These are phyloP conservation scores for Lachancea meyersii DNA, from an alignment of 805 yeast genomes.

Conservation along the genomic window DNA sequence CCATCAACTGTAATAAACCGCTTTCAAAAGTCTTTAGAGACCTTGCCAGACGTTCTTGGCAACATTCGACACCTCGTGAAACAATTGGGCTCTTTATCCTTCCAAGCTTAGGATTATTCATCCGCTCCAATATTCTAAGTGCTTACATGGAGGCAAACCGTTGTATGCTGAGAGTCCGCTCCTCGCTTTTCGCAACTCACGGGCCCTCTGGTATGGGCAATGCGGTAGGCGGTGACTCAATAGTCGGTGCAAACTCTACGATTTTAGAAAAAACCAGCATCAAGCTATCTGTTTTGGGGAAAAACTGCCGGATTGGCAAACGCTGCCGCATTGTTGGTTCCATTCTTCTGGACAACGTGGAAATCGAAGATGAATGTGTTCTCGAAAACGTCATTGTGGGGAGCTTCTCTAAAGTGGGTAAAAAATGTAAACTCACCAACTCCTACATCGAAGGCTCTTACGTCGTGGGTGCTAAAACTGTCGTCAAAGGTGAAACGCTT, in stretches of 20 bases:
- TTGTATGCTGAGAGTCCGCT: conserved; percentile 59
- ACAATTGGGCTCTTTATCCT: conserved; percentile 64
- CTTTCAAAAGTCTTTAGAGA: conserved; percentile 71
- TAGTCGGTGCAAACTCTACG: conserved; percentile 60
- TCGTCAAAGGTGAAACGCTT: conserved; percentile 54
- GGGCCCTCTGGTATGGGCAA: conserved; percentile 18
- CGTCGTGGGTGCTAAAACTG: conserved; percentile 50
- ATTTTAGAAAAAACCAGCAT: conserved; percentile 81
- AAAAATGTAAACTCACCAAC: conserved; percentile 60
- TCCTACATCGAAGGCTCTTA: conserved; percentile 84
- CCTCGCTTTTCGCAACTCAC: conserved; percentile 35
- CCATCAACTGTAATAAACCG: conserved; percentile 39
- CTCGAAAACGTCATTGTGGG: conserved; percentile 87
- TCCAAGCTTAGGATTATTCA: conserved; percentile 63
- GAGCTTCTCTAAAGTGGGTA: conserved; percentile 51
- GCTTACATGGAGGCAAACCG: conserved; percentile 90
- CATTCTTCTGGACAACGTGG: conserved; percentile 63
- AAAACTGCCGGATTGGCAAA: conserved; percentile 69
- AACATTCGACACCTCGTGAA: conserved; percentile 52
- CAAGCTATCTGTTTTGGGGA: conserved; percentile 78
- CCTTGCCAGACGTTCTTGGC: conserved; percentile 88
- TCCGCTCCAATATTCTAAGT: conserved; percentile 70
- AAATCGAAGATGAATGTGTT: conserved; percentile 67
- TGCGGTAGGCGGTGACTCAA: conserved; percentile 80
- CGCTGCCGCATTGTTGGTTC: conserved; percentile 86